These are phyloP conservation scores for Starmerella lactis-condensi DNA, from an alignment of 805 yeast species.

Conservation along the genomic window DNA sequence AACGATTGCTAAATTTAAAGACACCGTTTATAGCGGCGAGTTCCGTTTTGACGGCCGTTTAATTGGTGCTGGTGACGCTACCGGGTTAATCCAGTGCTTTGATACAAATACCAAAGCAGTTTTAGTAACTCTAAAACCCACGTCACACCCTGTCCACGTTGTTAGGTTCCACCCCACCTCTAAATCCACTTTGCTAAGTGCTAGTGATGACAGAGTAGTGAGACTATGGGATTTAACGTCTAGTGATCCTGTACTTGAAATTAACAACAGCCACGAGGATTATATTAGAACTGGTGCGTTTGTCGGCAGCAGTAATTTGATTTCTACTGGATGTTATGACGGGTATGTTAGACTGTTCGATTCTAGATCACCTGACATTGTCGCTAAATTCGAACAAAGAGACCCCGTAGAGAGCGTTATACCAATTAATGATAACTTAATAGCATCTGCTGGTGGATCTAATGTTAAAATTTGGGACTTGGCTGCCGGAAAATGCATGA, in stretches of 20 bases:
- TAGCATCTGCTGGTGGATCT: conserved; percentile 70
- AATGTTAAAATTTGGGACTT: conserved; percentile 82
- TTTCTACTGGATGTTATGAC: conserved; percentile 91
- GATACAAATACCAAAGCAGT: conserved; percentile 68
- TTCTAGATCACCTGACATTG: conserved; percentile 36
- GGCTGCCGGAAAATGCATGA: conserved; percentile 50
- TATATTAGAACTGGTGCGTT: conserved; percentile 70
- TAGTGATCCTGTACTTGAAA: conserved; percentile 53
- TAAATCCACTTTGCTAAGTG: conserved; percentile 60
- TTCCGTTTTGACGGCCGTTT: conserved; percentile 81
- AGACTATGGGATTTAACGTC: conserved; percentile 78
- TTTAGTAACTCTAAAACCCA: conserved; percentile 63
- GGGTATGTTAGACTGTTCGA: conserved; percentile 72
- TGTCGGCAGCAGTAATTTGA: conserved; percentile 54
- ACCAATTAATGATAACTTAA: conserved; percentile 31
- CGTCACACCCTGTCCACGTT: conserved; percentile 77
- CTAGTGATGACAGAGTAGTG: conserved; percentile 77
- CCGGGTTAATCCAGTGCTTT: conserved; percentile 79
- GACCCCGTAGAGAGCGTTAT: conserved; percentile 75
- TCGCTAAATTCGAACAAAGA: conserved; percentile 48
- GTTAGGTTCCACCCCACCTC: conserved; percentile 74
- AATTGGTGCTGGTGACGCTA: conserved; percentile 84
- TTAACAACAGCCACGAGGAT: conserved; percentile 49
- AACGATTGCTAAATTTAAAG: conserved; percentile 75
- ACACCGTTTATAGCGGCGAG: conserved; percentile 80